Percentiles rank a stretch among this genome's conserved stretches.
These are phyloP conservation scores for Globisporangium viniferum DNA, from an alignment of 352 stramenopile species.

Conservation along the genomic window DNA sequence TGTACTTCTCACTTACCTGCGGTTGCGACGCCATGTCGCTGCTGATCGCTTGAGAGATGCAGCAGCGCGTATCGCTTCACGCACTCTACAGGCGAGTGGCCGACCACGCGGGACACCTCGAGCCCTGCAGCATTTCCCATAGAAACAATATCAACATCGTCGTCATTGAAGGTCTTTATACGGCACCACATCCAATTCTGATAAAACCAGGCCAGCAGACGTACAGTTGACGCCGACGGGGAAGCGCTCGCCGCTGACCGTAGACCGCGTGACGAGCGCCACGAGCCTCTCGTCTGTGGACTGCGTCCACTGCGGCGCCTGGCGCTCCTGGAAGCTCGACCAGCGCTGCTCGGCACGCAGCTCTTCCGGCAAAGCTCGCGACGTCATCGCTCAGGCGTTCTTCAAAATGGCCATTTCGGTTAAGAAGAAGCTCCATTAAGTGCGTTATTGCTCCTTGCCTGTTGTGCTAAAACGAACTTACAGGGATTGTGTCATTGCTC, in stretches of 20 bases:
- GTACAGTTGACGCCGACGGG: conserved; percentile 82
- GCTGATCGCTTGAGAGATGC: conserved; percentile 21
- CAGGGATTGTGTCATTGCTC: not conserved
- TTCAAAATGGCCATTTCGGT: not conserved
- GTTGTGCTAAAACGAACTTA: not conserved
- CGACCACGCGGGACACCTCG: conserved; percentile 56
- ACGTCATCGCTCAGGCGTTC: not conserved
- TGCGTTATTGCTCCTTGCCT: not conserved
- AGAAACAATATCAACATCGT: not conserved
- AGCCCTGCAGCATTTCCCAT: conserved; percentile 38
- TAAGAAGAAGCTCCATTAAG: conserved; percentile 7
- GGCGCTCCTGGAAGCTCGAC: conserved; percentile 47
- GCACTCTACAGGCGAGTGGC: conserved; percentile 69
- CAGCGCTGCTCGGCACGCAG: conserved; percentile 63
- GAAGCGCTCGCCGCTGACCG: conserved; percentile 72
- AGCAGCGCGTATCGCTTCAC: conserved; percentile 79
- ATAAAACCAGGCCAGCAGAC: conserved; percentile 12
- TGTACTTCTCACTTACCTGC: not conserved
- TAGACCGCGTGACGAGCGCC: conserved; percentile 62
- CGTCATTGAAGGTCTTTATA: not conserved
- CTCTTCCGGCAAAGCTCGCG: conserved; percentile 30
- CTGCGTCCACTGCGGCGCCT: conserved; percentile 36
- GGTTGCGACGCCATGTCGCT: not conserved
- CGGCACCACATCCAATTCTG: not conserved
- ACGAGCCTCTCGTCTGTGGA: conserved; percentile 59